Percentiles rank a stretch among this genome's conserved stretches.
phyloP scores from a whole-genome alignment of 805 yeast genomes.

The Starmerella bacillaris region DNA sequence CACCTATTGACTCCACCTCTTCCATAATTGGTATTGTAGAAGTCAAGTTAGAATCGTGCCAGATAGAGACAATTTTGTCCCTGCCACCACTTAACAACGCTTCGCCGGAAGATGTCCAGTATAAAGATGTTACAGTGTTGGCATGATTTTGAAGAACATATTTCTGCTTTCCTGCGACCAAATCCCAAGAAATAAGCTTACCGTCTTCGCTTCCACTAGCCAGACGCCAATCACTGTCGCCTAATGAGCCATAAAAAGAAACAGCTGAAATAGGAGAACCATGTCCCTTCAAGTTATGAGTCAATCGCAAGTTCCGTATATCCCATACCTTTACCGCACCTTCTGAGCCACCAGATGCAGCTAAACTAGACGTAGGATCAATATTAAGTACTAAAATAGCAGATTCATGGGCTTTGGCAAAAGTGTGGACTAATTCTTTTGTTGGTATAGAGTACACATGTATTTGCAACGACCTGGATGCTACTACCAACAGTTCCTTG shows the following conservation, averaged over 20 bases:
- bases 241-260: constrained; percentile 53
- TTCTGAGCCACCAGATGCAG: constrained; percentile 91
- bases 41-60: constrained; percentile 29
- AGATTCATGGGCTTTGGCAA: constrained; percentile 33
- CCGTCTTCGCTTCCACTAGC: constrained; percentile 54
- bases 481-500: constrained; percentile 47
- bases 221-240: constrained; percentile 48
- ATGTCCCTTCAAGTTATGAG: constrained; percentile 86
- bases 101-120: constrained; percentile 37
- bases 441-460: constrained; percentile 33
- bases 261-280: constrained; percentile 73
- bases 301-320: constrained; percentile 65
- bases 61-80: constrained; percentile 58
- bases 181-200: constrained; percentile 41
- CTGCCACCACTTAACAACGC: constrained; percentile 69
- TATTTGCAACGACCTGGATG: constrained; percentile 71
- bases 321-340: constrained; percentile 88
- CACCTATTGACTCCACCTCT: constrained; percentile 25
- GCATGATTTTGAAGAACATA: constrained; percentile 53
- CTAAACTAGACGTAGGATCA: constrained; percentile 65
- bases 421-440: constrained; percentile 5
- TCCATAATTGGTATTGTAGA: constrained; percentile 59
- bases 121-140: constrained; percentile 73
- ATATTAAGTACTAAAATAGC: constrained; percentile 65
- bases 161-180: constrained; percentile 50